Conservation (phyloP, 495 filamentous ascomycete species). For the Trichoderma virens region DNA sequence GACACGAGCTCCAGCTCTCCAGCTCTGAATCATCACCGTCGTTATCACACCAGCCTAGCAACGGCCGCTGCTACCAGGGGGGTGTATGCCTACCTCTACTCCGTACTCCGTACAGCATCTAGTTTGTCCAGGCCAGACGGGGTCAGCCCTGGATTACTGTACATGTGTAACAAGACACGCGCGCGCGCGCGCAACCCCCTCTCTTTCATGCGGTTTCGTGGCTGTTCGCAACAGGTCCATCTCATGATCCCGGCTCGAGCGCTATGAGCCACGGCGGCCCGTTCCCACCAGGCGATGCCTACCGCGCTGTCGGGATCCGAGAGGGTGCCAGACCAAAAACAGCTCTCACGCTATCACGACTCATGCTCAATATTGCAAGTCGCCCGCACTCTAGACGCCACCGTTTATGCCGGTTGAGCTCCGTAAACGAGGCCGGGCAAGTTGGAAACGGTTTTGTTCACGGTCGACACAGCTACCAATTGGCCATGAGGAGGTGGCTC, state of each 20-base stretch:
- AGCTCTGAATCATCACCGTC: neutral
- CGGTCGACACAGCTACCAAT: neutral
- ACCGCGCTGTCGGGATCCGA: conserved; percentile 2
- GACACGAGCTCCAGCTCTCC: neutral
- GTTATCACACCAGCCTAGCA: neutral
- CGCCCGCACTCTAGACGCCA: neutral
- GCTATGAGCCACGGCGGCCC: conserved; percentile 7
- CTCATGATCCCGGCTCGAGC: neutral
- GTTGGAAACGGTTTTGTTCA: neutral
- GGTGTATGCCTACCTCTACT: neutral
- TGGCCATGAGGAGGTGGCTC: neutral
- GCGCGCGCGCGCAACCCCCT: neutral
- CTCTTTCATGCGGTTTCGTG: neutral
- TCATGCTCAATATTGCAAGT: neutral
- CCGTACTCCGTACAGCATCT: no score
- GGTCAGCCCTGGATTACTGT: neutral
- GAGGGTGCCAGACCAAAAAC: neutral
- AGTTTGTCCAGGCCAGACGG: neutral
- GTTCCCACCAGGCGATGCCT: conserved; percentile 2
- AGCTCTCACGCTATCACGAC: neutral
- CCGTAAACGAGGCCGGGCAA: neutral
- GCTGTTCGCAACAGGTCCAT: neutral
- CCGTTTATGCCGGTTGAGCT: neutral
- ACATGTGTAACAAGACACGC: neutral
- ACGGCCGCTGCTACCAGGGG: neutral